Evolutionary conservation across 495 filamentous ascomycete genomes (phyloP), one percentile per base, ranked within the genome.

Genomic region (Opeltia flavorubescens): DNA sequence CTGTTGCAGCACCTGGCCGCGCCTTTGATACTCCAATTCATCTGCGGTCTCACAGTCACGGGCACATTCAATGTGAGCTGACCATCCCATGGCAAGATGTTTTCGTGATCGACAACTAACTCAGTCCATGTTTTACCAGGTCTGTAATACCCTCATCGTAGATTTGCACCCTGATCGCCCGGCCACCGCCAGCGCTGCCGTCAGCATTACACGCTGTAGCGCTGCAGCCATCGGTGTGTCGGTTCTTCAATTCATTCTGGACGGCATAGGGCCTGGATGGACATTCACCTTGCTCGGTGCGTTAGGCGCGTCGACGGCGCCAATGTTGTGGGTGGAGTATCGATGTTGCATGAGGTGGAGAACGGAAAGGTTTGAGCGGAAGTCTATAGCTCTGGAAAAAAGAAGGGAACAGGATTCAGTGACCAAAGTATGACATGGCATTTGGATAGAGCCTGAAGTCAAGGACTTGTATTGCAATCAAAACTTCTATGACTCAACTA

Each of bases 1-100:
- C 12, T 9, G 4, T n/a, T n/a, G 8, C 12, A 46, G 43, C 63
- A 63, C 31, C 59, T 78, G 0, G 69, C 66, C 0, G 71, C 63
- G 0, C 74, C 72, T 0, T 57, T 81, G 0, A 61, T 80, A 0
- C 47, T 81, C 8, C 61, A 70, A 0, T 80, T 78, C 50, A 54
- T 79, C 42, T 64, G 75, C 31, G 72, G 72, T 1, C 54, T 72
- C 31, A 66, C 59, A 42, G 63, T 77, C 13, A 76, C 75, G 0
- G 72, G 68, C 1, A 65, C 69, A 2, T 78, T 77, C 47, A 72
- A 70, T 15, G 39, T 34, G 26, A 9, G 43, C 20, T 44, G 13
- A 8, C 18, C 5, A 18, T 25, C 24, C 25, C 43, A n/a, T 1
- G 4, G 3, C 18, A 11, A 8, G 17, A 46, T 5, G 34, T 9